Evolutionary conservation across 345 rosid genomes (phyloP), one percentile per base, ranked within the genome.

Genomic region (Anastatica hierochuntica): DNA sequence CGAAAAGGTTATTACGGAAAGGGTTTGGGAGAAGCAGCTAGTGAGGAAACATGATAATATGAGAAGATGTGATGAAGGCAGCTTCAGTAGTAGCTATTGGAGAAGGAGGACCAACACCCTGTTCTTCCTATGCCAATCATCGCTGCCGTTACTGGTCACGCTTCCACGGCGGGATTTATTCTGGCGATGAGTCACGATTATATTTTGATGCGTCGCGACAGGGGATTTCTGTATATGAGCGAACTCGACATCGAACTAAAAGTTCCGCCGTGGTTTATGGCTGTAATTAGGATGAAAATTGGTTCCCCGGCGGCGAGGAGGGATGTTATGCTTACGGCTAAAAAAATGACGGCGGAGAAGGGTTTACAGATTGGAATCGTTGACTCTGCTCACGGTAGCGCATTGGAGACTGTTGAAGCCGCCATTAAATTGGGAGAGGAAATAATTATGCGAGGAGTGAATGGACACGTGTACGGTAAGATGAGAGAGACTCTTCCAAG

Each of bases 81-180:
- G n/a, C n/a, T n/a, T n/a, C n/a, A n/a, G n/a, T n/a, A n/a, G n/a
- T n/a, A n/a, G n/a, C n/a, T n/a, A n/a, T n/a, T n/a, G n/a, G n/a
- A n/a, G n/a, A n/a, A n/a, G n/a, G n/a, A n/a, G n/a, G n/a, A n/a
- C n/a, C n/a, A n/a, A n/a, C n/a, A n/a, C n/a, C n/a, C n/a, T n/a
- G n/a, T n/a, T 81, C 72, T 85, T 14, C 88, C 95, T 0, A 66
- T 85, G 82, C 90, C 88, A 0, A 76, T 83, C 0, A 64, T 81
- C 65, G 82, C 92, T 53, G 79, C 81, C 63, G 53, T 76, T 8
- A 70, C 80, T 1, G 95, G 94, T 44, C 97, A 83, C 72, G 88
- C 88, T 8, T 72, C 94, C 26, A 86, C 94, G 6, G 90, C 77
- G 1, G 95, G 90, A 1, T 54, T 69, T 31, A 27, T 78, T 1